Evolutionary conservation across 768 basidiomycete species (phyloP).

Genomic region (Termitomyces sp.): DNA sequence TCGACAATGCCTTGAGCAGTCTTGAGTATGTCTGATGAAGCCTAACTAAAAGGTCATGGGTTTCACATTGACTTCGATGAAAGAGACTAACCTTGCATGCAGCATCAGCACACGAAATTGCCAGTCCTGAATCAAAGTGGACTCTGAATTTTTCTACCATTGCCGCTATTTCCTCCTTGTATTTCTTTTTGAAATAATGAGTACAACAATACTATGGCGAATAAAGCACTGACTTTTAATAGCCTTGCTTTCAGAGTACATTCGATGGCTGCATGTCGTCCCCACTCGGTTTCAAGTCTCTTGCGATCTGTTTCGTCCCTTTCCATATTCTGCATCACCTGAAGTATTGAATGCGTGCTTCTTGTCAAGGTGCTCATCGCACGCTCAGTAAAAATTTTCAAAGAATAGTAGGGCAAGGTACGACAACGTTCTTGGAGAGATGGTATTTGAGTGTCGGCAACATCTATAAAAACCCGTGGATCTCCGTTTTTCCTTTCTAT

Average conservation of each 20-base stretch:
- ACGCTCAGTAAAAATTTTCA: background rate
- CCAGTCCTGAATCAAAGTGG: background rate
- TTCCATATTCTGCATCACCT: background rate
- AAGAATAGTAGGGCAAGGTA: background rate
- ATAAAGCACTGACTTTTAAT: background rate
- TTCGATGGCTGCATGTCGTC: background rate
- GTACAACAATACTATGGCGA: background rate
- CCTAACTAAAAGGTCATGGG: background rate
- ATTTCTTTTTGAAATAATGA: background rate
- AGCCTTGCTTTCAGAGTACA: background rate
- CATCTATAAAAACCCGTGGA: background rate
- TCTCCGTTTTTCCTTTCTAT: background rate
- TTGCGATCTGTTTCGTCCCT: background rate
- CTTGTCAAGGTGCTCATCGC: background rate
- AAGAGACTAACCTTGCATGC: background rate
- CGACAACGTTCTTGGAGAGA: background rate
- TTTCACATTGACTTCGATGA: background rate
- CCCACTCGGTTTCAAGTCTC: background rate
- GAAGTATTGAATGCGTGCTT: background rate
- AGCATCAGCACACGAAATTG: background rate
- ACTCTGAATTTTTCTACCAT: background rate
- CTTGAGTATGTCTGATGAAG: background rate
- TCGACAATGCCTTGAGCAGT: background rate
- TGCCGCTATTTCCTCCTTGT: background rate
- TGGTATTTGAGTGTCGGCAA: conserved; percentile 1